Base-by-base conservation (phyloP, 2,329 filamentous ascomycete species). In the Penicillium occitanis region DNA sequence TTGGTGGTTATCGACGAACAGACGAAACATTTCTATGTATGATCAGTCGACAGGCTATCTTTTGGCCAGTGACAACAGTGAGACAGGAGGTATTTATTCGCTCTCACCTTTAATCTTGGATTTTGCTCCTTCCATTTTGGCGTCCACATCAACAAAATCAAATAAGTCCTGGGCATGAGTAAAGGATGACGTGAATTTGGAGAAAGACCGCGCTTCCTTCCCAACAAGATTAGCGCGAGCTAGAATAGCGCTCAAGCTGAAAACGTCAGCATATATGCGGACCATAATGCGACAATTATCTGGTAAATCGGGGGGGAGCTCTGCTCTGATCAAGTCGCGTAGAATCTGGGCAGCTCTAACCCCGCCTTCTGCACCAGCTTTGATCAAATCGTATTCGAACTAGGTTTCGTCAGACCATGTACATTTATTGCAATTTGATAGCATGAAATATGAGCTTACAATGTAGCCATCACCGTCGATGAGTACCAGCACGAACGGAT, bases 1-100 rank as follows among this genome's bases (percentile, higher is more conserved):
- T 71, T 88, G 85, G 3, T 81, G 76, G 69, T 86, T 86, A 55
- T 87, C 83, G 40, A 81, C 82, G 67, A 86, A 87, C 1, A 88
- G 77, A 2, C 72, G 73, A 63, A 78, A 77, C 67, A 74, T 74
- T 69, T 77, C 76, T 77, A 55, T 25, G 35, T 35, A 19, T 44
- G n/a, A 22, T 55, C 51, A 55, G 30, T 33, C 30, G 28, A 37
- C 10, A n/a, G 48, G 25, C 25, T 25, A 33, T 53, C 3, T 5
- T 14, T 8, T 30, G 25, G 14, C 6, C 22, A 30, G 25, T 53
- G 48, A 14, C 17, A 53, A 30, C 22, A 55, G 30, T 13, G 10
- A 28, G 2, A 33, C 28, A 17, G 17, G n/a, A 33, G 5, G 7
- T 1, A 55, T 35, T n/a, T 11, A 22, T 2, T 22, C 30, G 17